Conservation (phyloP, 176 grass and related monocot genomes). For the Juncus effusus region DNA sequence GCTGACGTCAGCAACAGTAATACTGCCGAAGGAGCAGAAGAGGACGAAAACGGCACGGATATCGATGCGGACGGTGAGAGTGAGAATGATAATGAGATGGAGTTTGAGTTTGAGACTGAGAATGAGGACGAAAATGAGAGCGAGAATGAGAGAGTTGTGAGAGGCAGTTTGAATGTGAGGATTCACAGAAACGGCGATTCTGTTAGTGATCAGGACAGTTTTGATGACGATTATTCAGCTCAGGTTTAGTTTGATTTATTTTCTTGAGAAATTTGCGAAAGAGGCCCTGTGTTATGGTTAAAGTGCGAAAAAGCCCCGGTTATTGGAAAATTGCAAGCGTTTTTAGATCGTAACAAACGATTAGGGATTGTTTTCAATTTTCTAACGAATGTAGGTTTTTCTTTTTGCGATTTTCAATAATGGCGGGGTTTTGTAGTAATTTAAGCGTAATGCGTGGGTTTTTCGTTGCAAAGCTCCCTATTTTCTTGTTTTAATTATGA, state of each 20-base stretch:
- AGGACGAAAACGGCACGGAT: constrained; percentile 19
- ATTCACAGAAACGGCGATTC: constrained; percentile 60
- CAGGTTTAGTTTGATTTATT: constrained; percentile 39
- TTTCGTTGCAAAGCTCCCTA: no score
- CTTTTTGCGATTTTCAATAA: no score
- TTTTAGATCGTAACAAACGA: no score
- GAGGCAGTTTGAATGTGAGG: constrained; percentile 58
- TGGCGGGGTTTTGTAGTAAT: no score
- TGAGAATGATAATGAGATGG: constrained; percentile 84
- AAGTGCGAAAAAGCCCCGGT: no score
- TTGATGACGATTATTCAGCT: constrained; percentile 38
- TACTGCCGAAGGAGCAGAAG: constrained; percentile 53
- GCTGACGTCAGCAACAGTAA: constrained; percentile 40
- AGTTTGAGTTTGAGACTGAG: constrained; percentile 74
- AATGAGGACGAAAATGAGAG: constrained; percentile 38
- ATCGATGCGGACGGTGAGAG: constrained; percentile 13
- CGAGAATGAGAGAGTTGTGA: constrained; percentile 54
- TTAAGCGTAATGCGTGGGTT: no score
- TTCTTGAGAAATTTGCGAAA: no score
- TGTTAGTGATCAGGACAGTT: constrained; percentile 40
- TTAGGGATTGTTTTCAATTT: no score
- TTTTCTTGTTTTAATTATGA: no score
- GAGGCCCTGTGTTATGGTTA: no score
- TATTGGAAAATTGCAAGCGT: no score
- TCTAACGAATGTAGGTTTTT: no score